These are phyloP conservation scores for Cornus florida DNA, from an alignment of 148 eudicot species.

Conservation along the genomic window DNA sequence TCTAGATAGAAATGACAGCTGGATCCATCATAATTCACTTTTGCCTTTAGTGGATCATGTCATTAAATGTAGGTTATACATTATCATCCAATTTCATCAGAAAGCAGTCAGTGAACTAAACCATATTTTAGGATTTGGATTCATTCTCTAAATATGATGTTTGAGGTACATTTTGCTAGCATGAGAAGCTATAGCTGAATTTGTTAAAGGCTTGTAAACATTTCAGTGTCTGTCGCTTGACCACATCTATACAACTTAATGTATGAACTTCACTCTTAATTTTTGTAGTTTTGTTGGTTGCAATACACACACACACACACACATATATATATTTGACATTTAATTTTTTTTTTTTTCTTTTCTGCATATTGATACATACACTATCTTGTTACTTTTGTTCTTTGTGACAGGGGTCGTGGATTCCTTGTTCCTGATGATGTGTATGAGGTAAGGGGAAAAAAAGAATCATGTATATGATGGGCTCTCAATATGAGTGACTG, in stretches of 20 bases:
- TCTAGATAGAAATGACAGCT: not conserved
- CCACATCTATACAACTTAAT: not conserved
- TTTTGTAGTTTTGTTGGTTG: not conserved
- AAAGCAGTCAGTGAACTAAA: not conserved
- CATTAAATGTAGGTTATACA: not conserved
- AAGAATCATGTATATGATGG: slow-evolving; percentile 62
- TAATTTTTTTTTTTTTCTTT: not conserved
- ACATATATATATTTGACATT: not conserved
- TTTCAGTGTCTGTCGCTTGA: not conserved
- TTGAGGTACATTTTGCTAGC: not conserved
- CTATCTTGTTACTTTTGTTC: slow-evolving; percentile 1
- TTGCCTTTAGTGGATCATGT: not conserved
- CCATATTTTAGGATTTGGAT: not conserved
- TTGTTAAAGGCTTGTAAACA: not conserved
- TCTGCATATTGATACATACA: not conserved
- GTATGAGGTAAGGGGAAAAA: slow-evolving; percentile 45
- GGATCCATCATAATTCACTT: not conserved
- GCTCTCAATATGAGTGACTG: slow-evolving; percentile 1
- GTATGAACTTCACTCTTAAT: not conserved
- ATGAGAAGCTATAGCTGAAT: not conserved
- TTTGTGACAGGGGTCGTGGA: slow-evolving; percentile 61
- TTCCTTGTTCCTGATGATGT: slow-evolving; percentile 72
- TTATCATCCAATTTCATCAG: not conserved
- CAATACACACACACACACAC: not conserved
- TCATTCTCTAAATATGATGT: not conserved